Base-by-base conservation (phyloP, 768 basidiomycete genomes). In the Lentinula lateritia region DNA sequence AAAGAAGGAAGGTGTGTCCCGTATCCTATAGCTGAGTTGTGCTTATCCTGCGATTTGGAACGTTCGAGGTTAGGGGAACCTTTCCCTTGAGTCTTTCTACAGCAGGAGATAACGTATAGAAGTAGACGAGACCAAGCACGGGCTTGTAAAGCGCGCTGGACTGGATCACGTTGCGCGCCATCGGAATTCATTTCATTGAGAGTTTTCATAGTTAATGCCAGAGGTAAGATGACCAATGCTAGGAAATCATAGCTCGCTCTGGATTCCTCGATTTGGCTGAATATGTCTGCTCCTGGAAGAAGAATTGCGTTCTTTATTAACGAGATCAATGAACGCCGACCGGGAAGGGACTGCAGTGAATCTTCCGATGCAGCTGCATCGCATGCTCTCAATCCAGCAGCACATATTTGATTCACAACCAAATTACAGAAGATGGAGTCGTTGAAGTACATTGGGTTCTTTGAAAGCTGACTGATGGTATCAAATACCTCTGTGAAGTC, bases 41-140 rank as follows among this genome's bases (percentile, higher is more conserved):
- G 77, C 41, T 43, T 41, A 62, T 81, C 80, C 32, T 74, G 75
- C 8, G 82, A 80, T 65, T 81, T 83, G 1, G 80, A 76, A 12
- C 81, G 77, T 52, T 81, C 80, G 10, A 68, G 64, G 13, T 67
- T 52, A 12, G 59, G 48, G 65, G 65, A 4, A 13, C 13, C 41
- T 45, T 23, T 43, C 68, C 66, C 53, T 64, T 70, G 28, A 64
- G 66, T 74, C 60, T 64, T 70, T 61, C 79, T 79, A 62, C 83
- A 87, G 6, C 81, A 80, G 5, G 77, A 69, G 72, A 91, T 82
- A 5, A 76, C 73, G 62, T 85, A 88, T 28, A 80, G 75, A 34
- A 90, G 70, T 16, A 92, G 72, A 12, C 87, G 85, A 32, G 84
- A 67, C 88, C 88, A 91, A 9, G 80, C 80, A 35, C 74, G 75